Evolutionary conservation across 106 monocot species (phyloP).

Genomic region (Dendrobium chrysotoxum): DNA sequence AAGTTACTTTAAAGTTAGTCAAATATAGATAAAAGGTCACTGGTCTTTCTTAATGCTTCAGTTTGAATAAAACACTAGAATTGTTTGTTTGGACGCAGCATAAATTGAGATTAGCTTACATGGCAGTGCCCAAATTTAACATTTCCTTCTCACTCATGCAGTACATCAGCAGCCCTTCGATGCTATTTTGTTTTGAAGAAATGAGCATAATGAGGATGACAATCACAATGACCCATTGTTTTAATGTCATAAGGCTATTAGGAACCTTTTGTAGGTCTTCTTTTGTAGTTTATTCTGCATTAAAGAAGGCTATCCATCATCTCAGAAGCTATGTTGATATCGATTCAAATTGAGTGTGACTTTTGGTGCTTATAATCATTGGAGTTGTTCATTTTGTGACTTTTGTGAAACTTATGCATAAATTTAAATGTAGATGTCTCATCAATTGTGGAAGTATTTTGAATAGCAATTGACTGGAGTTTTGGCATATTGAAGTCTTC

Average conservation of each 20-base stretch:
- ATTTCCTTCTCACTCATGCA: background rate
- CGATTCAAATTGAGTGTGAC: background rate
- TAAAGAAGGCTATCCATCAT: background rate
- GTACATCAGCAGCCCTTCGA: background rate
- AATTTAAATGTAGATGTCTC: background rate
- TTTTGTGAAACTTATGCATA: background rate
- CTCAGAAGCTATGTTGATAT: background rate
- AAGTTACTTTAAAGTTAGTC: background rate
- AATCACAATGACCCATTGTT: background rate
- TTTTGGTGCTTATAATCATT: background rate
- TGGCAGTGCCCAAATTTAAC: background rate
- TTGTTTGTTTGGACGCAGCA: background rate
- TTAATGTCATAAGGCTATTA: background rate
- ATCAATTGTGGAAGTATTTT: background rate
- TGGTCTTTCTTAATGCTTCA: background rate
- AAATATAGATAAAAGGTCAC: background rate
- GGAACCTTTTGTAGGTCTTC: background rate
- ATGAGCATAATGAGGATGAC: background rate
- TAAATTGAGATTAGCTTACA: background rate
- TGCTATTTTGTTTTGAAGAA: background rate
- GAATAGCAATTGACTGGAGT: background rate
- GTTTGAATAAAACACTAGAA: background rate
- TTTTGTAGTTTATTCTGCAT: background rate
- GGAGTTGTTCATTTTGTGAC: background rate
- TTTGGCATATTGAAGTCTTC: background rate